Conservation (phyloP, 805 yeast species). For the Sugiyamaella smithiae region DNA sequence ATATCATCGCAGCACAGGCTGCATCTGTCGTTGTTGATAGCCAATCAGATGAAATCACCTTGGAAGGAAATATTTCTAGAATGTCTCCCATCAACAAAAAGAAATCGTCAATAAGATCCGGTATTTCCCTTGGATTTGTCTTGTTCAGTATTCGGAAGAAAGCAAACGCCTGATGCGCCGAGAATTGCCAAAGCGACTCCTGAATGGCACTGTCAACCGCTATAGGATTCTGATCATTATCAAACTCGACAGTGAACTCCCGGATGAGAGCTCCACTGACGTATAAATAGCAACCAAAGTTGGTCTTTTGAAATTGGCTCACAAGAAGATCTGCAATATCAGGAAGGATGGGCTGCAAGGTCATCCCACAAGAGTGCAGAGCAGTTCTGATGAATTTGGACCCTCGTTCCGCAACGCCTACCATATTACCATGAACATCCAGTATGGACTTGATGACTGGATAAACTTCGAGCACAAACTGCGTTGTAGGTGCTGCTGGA, state of each 20-base stretch:
- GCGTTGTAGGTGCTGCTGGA: conserved; percentile 45
- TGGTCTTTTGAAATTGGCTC: conserved; percentile 64
- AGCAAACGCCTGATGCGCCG: conserved; percentile 59
- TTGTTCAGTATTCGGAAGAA: conserved; percentile 45
- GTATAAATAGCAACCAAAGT: conserved; percentile 84
- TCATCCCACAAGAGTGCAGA: conserved; percentile 59
- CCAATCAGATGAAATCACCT: conserved; percentile 44
- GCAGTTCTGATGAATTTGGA: conserved; percentile 65
- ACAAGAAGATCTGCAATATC: conserved; percentile 64
- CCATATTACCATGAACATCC: conserved; percentile 53
- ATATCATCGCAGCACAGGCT: conserved; percentile 50
- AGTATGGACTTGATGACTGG: conserved; percentile 53
- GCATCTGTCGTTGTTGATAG: conserved; percentile 52
- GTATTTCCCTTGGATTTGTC: conserved; percentile 48
- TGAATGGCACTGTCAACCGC: conserved; percentile 40
- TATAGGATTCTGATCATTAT: conserved; percentile 38
- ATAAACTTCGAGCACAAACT: conserved; percentile 54
- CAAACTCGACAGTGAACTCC: conserved; percentile 51
- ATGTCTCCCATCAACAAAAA: conserved; percentile 77
- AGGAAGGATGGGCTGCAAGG: conserved; percentile 56
- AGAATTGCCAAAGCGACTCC: conserved; percentile 69
- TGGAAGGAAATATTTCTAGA: conserved; percentile 67
- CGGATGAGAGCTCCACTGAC: conserved; percentile 74
- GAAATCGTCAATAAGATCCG: conserved; percentile 83
- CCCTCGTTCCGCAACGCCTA: conserved; percentile 69